Evolutionary conservation across 2,329 filamentous ascomycete species (phyloP).

Genomic region (Fonsecaea monophora): DNA sequence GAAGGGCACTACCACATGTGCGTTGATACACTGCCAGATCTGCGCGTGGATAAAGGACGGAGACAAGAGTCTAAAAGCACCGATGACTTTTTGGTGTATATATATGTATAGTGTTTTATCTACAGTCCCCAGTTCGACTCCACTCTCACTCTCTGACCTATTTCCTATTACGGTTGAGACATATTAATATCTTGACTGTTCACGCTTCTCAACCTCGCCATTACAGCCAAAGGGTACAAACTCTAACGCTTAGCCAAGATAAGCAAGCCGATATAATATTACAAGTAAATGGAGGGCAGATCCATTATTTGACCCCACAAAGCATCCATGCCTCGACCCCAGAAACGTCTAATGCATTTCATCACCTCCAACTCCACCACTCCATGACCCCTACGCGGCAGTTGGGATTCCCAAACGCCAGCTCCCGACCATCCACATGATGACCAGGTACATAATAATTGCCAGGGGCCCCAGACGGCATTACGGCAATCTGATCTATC

Average conservation of each 20-base stretch:
- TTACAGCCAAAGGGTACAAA: neutral
- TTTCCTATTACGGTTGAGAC: neutral
- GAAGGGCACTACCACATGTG: no score
- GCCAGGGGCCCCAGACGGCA: neutral
- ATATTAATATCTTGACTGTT: no score
- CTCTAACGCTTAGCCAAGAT: neutral
- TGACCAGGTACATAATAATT: neutral
- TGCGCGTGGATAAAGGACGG: no score
- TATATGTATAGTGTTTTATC: neutral
- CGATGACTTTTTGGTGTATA: neutral
- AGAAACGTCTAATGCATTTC: conserved; percentile 3
- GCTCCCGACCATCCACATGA: conserved; percentile 1
- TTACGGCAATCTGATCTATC: conserved; percentile 11
- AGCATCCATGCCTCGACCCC: neutral
- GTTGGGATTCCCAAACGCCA: neutral
- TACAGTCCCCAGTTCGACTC: neutral
- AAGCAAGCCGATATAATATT: neutral
- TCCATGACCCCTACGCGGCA: conserved; percentile 9
- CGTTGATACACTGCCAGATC: no score
- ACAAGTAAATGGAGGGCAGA: neutral
- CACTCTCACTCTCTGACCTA: neutral
- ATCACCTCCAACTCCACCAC: neutral
- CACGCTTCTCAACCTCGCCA: neutral
- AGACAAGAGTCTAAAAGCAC: no score
- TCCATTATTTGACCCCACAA: conserved; percentile 13